Evolutionary conservation across 169 alveolate species (phyloP).

Genomic region (Plasmodium malariae): DNA sequence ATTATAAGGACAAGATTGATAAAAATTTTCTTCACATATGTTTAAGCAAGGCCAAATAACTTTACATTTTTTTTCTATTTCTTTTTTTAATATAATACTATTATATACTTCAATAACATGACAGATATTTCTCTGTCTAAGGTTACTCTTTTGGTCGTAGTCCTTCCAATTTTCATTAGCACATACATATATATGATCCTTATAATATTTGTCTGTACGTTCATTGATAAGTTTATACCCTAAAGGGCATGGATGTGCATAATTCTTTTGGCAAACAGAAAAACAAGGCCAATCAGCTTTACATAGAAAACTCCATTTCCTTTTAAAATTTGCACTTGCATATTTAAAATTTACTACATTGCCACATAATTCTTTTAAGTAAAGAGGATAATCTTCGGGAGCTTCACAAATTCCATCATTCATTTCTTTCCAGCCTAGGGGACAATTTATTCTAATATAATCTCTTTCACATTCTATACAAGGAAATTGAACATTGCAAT

Average conservation of each 20-base stretch:
- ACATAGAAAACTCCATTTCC: slow-evolving; percentile 82
- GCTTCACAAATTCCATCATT: slow-evolving; percentile 76
- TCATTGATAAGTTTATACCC: slow-evolving; percentile 70
- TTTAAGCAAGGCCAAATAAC: slow-evolving; percentile 66
- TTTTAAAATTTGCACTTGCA: slow-evolving; percentile 78
- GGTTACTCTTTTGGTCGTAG: background rate
- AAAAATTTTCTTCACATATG: slow-evolving; percentile 70
- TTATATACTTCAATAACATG: slow-evolving; percentile 56
- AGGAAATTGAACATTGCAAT: slow-evolving; percentile 26
- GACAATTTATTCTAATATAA: slow-evolving; percentile 81
- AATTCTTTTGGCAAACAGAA: slow-evolving; percentile 53
- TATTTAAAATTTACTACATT: slow-evolving; percentile 79
- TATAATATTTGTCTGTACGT: background rate
- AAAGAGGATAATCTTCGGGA: slow-evolving; percentile 57
- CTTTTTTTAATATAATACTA: slow-evolving; percentile 32
- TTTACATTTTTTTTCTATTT: slow-evolving; percentile 50
- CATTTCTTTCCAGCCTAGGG: slow-evolving; percentile 81
- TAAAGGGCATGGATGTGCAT: slow-evolving; percentile 36
- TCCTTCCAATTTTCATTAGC: slow-evolving; percentile 33
- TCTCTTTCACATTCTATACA: slow-evolving; percentile 76
- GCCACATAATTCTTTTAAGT: slow-evolving; percentile 78
- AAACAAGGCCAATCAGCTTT: slow-evolving; percentile 79
- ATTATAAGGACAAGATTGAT: slow-evolving; percentile 80
- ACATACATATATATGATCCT: slow-evolving; percentile 27
- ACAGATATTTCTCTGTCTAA: background rate